phyloP scores from a whole-genome alignment of 129 eudicot genomes.

The Sambucus nigra region DNA sequence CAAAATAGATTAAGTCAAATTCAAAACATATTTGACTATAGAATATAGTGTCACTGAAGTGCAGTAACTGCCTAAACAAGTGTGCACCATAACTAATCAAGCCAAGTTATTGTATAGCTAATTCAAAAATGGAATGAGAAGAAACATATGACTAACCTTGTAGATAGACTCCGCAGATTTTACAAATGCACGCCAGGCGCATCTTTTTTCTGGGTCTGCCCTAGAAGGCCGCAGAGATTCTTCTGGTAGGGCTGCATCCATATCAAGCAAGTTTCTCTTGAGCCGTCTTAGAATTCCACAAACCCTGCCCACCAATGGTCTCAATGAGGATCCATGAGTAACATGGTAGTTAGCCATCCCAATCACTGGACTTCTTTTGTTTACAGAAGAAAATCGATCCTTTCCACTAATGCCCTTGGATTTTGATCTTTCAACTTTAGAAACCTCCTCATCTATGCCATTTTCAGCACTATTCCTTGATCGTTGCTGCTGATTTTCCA shows the following conservation, averaged over 20 bases:
- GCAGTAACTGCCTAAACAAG: too few species aligned
- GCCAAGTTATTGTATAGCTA: not conserved
- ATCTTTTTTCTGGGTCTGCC: slow-evolving; percentile 39
- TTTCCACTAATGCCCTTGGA: slow-evolving; percentile 27
- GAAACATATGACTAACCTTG: slow-evolving; percentile 41
- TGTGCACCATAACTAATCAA: too few species aligned
- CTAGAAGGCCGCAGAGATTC: slow-evolving; percentile 64
- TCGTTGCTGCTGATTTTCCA: slow-evolving; percentile 17
- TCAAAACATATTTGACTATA: too few species aligned
- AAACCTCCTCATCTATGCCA: slow-evolving; percentile 26
- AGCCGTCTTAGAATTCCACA: slow-evolving; percentile 58
- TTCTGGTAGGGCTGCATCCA: slow-evolving; percentile 81
- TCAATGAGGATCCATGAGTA: slow-evolving; percentile 55
- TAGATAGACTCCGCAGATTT: slow-evolving; percentile 72
- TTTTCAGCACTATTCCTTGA: slow-evolving; percentile 16
- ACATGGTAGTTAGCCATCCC: slow-evolving; percentile 11
- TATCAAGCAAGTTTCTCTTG: slow-evolving; percentile 73
- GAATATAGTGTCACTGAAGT: too few species aligned
- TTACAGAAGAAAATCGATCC: slow-evolving; percentile 20
- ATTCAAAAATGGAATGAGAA: not conserved
- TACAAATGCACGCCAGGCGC: slow-evolving; percentile 77
- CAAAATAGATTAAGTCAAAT: too few species aligned
- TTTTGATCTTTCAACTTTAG: slow-evolving; percentile 26
- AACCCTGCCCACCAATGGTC: slow-evolving; percentile 57
- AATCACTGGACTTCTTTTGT: slow-evolving; percentile 20